Conservation (phyloP, 2,329 filamentous ascomycete genomes). For the Arthrobotrys megalospora region DNA sequence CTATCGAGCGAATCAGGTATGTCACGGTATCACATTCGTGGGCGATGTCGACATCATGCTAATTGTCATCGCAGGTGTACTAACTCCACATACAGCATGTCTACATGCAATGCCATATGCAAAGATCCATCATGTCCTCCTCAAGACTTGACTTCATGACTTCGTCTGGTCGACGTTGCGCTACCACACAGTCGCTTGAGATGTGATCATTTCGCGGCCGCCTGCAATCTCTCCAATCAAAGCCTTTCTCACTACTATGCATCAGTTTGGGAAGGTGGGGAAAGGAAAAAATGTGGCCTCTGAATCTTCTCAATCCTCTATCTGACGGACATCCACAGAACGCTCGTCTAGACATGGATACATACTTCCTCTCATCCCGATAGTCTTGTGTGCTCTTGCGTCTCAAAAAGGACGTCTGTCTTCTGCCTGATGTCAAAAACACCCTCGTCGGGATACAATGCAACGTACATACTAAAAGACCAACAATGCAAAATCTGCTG, state of each 20-base stretch:
- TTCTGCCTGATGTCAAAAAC: constrained; percentile 30
- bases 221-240: constrained; percentile 34
- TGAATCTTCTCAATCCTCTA: constrained; percentile 8
- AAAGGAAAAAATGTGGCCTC: constrained; percentile 19
- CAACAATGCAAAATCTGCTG: constrained; percentile 28
- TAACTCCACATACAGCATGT: not conserved
- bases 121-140: constrained; percentile 3
- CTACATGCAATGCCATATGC: not conserved
- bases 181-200: constrained; percentile 21
- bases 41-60: constrained; percentile 25
- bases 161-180: not conserved
- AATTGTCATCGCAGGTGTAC: constrained; percentile 12
- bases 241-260: constrained; percentile 35
- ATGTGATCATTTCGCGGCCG: constrained; percentile 39
- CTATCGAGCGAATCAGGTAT: constrained; percentile 22
- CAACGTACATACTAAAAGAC: not conserved
- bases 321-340: constrained; percentile 29
- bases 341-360: constrained; percentile 21
- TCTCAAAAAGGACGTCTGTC: constrained; percentile 10
- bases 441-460: constrained; percentile 31
- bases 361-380: constrained; percentile 28
- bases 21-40: constrained; percentile 33
- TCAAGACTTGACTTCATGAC: not conserved
- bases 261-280: constrained; percentile 57
- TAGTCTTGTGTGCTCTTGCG: constrained; percentile 12